phyloP scores from a whole-genome alignment of 176 grass and related monocot species.

The Aegilops bicornis region DNA sequence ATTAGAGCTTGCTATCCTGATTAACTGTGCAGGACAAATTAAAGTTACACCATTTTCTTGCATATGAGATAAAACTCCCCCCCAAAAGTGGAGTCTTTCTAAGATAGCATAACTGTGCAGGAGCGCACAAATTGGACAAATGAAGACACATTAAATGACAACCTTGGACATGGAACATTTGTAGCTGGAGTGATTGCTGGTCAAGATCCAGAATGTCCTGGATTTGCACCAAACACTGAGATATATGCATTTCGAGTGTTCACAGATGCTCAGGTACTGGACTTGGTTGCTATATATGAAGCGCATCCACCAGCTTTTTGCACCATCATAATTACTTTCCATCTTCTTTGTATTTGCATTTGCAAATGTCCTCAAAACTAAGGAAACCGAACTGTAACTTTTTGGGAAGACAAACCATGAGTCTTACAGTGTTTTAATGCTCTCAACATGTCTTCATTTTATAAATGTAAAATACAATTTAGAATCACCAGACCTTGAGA shows the following conservation, averaged over 20 bases:
- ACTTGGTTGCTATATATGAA: slow-evolving; percentile 35
- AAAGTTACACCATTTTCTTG: slow-evolving; percentile 25
- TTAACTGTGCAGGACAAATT: slow-evolving; percentile 12
- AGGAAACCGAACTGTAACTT: not conserved
- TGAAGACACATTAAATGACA: slow-evolving; percentile 97
- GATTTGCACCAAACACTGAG: slow-evolving; percentile 94
- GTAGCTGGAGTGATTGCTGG: slow-evolving; percentile 96
- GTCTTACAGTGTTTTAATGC: not conserved
- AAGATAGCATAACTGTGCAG: slow-evolving; percentile 49
- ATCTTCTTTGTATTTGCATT: not conserved
- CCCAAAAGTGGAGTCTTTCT: slow-evolving; percentile 16
- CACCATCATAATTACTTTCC: not conserved
- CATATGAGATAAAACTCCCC: slow-evolving; percentile 16
- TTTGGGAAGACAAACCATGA: not conserved
- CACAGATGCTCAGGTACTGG: slow-evolving; percentile 96
- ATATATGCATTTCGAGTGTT: slow-evolving; percentile 98
- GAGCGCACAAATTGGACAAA: slow-evolving; percentile 99
- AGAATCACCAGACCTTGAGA: not conserved
- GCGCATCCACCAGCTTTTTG: not conserved
- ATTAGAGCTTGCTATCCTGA: slow-evolving; percentile 13
- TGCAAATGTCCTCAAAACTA: slow-evolving; percentile 6
- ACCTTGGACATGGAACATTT: slow-evolving; percentile 96
- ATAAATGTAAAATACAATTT: not conserved
- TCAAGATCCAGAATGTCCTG: slow-evolving; percentile 93
- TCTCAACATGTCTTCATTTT: not conserved